These are phyloP conservation scores for Daldinia vernicosa DNA, from an alignment of 495 filamentous ascomycete species.

Conservation along the genomic window DNA sequence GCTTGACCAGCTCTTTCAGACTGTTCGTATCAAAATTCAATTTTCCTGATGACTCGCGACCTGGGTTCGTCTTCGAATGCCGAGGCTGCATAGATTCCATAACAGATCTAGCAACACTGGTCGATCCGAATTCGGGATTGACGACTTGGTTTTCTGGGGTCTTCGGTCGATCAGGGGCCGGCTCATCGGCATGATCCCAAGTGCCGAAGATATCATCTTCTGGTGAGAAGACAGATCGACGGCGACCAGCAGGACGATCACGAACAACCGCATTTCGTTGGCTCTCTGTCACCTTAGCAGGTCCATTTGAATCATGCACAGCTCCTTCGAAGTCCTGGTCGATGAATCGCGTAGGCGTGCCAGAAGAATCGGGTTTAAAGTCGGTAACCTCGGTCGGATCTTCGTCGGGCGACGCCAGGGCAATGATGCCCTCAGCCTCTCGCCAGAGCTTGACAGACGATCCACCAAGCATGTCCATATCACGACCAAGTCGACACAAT, in stretches of 20 bases:
- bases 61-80: slow-evolving; percentile 51
- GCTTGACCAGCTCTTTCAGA: slow-evolving; percentile 84
- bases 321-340: slow-evolving; percentile 63
- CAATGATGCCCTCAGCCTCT: slow-evolving; percentile 88
- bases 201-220: slow-evolving; percentile 71
- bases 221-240: slow-evolving; percentile 67
- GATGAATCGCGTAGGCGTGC: slow-evolving; percentile 61
- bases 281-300: slow-evolving; percentile 48
- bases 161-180: slow-evolving; percentile 45
- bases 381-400: slow-evolving; percentile 62
- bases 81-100: slow-evolving; percentile 84
- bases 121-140: slow-evolving; percentile 45
- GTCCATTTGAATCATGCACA: slow-evolving; percentile 51
- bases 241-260: slow-evolving; percentile 51
- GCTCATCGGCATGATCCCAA: slow-evolving; percentile 52
- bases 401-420: slow-evolving; percentile 83
- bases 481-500: slow-evolving; percentile 77
- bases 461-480: slow-evolving; percentile 71
- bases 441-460: slow-evolving; percentile 74
- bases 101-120: slow-evolving; percentile 76
- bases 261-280: slow-evolving; percentile 53
- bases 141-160: slow-evolving; percentile 49
- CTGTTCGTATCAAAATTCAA: slow-evolving; percentile 92
- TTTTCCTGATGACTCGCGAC: slow-evolving; percentile 68
- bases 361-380: slow-evolving; percentile 45